Base-by-base conservation (phyloP, 139 green algal genomes). In the Tetraselmis chui region DNA sequence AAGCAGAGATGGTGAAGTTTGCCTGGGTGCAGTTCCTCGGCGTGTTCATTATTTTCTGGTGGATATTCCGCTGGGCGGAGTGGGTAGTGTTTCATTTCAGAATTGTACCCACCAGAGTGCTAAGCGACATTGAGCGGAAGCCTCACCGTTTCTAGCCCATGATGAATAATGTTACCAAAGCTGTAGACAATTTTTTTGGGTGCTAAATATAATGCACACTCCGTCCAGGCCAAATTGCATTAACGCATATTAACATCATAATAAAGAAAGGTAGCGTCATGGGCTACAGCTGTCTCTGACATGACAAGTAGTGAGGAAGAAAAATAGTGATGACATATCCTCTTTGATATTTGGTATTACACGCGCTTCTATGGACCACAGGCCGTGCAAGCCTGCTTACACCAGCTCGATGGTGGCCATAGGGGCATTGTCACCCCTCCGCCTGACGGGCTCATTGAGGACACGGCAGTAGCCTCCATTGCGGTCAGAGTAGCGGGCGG, bases 321-420 rank as follows among this genome's bases (percentile, higher is more conserved):
- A n/a, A n/a, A n/a, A n/a, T n/a, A n/a, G n/a, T n/a, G n/a, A n/a
- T n/a, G n/a, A n/a, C n/a, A n/a, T n/a, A n/a, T n/a, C n/a, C n/a
- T n/a, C n/a, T n/a, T 67, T 67, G 45, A 25, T 67, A 25, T 67
- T 5, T 67, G 5, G 5, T 67, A 25, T 67, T 67, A 67, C 5
- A 67, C 45, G 45, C 45, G 45, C 45, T 5, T 5, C 18, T 25
- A 25, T 67, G 5, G 18, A 67, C 18, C 5, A 25, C 11, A 18
- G 11, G 45, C 45, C 18, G 11, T 18, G 11, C 45, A 18, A 67
- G 45, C 45, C 5, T 5, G 11, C 18, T 18, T 89, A 98, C 0
- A 99, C 95, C 28, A 99, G 91, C 90, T 99, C 96, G 80, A 99
- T 98, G 75, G 91, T 89, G 28, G 93, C 94, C 96, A 99, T 98